These are phyloP conservation scores for Triticum aestivum DNA, from an alignment of 176 grass and related monocot genomes.

Conservation along the genomic window IWGSC_CS_RefSeq_v2.1 NC_057801.1:603579668-603580167, in stretches of 20 bases:
- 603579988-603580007: constrained; percentile 79
- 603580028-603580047: constrained; percentile 83
- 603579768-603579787: constrained; percentile 29
- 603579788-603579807: constrained; percentile 37
- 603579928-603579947: constrained; percentile 58
- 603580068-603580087: constrained; percentile 51
- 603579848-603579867: constrained; percentile 43
- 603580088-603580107: constrained; percentile 49
- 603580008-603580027: constrained; percentile 68
- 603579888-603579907: constrained; percentile 37
- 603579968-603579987: constrained; percentile 79
- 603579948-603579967: constrained; percentile 79
- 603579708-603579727: constrained; percentile 31
- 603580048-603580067: constrained; percentile 95
- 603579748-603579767: constrained; percentile 25
- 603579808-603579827: constrained; percentile 32
- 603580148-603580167: constrained; percentile 54
- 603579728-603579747: constrained; percentile 32
- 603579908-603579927: constrained; percentile 34
- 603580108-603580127: constrained; percentile 63
- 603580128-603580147: constrained; percentile 93
- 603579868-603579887: neutral
- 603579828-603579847: constrained; percentile 58
- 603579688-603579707: neutral
- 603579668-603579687: neutral